Evolutionary conservation across 2,329 filamentous ascomycete species (phyloP).

Genomic region (Xylaria sp.): DNA sequence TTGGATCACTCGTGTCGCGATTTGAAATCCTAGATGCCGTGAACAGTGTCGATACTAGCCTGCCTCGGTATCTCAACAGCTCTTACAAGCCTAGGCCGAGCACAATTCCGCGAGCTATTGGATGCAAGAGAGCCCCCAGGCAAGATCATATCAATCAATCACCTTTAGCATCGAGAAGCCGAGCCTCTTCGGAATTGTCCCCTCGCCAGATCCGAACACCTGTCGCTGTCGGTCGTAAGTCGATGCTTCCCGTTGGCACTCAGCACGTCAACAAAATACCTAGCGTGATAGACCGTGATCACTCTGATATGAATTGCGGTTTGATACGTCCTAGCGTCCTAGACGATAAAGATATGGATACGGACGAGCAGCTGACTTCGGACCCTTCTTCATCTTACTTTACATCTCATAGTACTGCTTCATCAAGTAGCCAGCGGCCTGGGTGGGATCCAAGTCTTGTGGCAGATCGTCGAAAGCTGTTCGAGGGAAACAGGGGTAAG

Average conservation of each 20-base stretch:
- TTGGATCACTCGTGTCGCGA: slow-evolving; percentile 50
- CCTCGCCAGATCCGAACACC: slow-evolving; percentile 32
- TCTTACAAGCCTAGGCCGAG: slow-evolving; percentile 18
- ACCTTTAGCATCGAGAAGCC: slow-evolving; percentile 12
- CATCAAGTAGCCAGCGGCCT: slow-evolving; percentile 33
- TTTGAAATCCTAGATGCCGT: slow-evolving; percentile 50
- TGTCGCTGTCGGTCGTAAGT: slow-evolving; percentile 3
- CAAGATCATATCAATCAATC: slow-evolving; percentile 8
- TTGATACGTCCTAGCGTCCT: neutral
- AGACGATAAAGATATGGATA: slow-evolving; percentile 9
- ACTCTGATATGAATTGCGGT: neutral
- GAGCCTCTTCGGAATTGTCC: slow-evolving; percentile 28
- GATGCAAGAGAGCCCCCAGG: neutral
- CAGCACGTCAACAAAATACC: slow-evolving; percentile 9
- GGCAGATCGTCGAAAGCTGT: slow-evolving; percentile 48
- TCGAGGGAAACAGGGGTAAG: slow-evolving; percentile 47
- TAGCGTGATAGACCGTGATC: neutral
- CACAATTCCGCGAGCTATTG: slow-evolving; percentile 24
- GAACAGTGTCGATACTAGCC: slow-evolving; percentile 35
- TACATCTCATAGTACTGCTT: slow-evolving; percentile 23
- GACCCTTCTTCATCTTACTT: slow-evolving; percentile 7
- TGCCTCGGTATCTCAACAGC: slow-evolving; percentile 6
- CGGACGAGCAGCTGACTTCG: slow-evolving; percentile 10
- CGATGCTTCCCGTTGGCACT: slow-evolving; percentile 33
- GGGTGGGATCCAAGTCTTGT: slow-evolving; percentile 47